Conservation (phyloP, 1,139 yeast species). For the Blastobotrys capitulatus region DNA sequence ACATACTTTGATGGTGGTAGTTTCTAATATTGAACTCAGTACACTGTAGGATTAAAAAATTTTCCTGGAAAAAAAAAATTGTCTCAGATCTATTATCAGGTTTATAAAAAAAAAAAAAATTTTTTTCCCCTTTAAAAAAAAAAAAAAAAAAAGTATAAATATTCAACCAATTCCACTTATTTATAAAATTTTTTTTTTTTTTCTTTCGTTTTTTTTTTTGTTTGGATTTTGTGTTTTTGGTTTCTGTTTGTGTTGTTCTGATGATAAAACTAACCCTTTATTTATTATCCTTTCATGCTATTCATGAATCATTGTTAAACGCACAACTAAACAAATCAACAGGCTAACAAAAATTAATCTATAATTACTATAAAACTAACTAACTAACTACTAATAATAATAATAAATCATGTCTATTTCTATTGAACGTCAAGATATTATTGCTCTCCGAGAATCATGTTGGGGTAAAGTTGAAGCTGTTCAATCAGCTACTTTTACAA, state of each 20-base stretch:
- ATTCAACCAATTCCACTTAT: no score
- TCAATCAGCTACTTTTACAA: neutral
- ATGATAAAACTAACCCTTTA: neutral
- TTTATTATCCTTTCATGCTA: neutral
- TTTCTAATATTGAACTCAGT: no score
- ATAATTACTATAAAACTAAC: neutral
- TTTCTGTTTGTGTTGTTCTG: neutral
- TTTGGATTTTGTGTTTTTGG: neutral
- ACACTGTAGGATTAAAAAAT: no score
- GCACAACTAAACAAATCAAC: neutral
- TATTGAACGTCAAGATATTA: neutral
- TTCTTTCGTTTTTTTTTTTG: neutral
- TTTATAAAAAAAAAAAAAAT: no score
- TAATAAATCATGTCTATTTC: neutral
- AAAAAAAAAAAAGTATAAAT: no score
- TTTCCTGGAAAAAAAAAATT: no score
- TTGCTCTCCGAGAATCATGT: constrained; percentile 1
- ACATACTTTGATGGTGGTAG: no score
- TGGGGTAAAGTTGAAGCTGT: neutral
- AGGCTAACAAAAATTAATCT: neutral
- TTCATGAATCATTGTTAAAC: neutral
- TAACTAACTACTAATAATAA: neutral
- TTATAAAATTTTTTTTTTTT: neutral
- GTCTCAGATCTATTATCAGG: no score
- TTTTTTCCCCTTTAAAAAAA: no score